These are phyloP conservation scores for Saccharomycopsis phalli DNA, from an alignment of 1,139 yeast genomes.

Conservation along the genomic window DNA sequence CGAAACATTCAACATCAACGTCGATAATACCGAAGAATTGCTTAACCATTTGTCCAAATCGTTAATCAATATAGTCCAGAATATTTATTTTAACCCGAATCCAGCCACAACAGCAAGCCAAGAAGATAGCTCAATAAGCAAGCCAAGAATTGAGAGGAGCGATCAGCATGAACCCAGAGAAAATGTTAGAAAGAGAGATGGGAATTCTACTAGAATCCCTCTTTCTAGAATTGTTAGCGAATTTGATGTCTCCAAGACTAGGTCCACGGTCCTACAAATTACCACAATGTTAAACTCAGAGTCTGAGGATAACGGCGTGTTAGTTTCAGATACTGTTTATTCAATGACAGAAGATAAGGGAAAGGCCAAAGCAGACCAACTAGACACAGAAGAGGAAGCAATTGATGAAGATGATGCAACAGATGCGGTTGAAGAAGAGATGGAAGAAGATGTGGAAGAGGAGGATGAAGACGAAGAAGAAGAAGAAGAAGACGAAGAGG, in stretches of 20 bases:
- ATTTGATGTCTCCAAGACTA: too few relatives aligned
- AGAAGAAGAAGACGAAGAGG: background rate
- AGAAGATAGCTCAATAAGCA: too few relatives aligned
- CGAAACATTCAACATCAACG: constrained; percentile 3
- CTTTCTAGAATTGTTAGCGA: too few relatives aligned
- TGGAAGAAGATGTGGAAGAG: constrained; percentile 1
- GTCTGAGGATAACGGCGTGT: background rate
- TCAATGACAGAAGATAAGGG: background rate
- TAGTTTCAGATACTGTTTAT: background rate
- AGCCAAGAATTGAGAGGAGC: too few relatives aligned
- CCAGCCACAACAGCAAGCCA: too few relatives aligned
- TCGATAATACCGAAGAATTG: constrained; percentile 1
- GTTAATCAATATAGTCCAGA: background rate
- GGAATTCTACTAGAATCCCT: too few relatives aligned
- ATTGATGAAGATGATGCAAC: background rate
- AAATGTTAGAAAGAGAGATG: too few relatives aligned
- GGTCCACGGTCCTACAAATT: constrained; percentile 3
- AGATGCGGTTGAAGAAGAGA: background rate
- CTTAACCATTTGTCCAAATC: background rate
- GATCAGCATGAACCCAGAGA: too few relatives aligned
- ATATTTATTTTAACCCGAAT: too few relatives aligned
- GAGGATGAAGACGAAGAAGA: too few relatives aligned
- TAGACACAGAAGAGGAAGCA: background rate
- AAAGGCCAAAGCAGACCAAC: constrained; percentile 3
- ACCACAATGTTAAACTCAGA: constrained; percentile 5